A percentile compares a stretch with the other conserved stretches of the same genome.
Evolutionary conservation across 129 eudicot species (phyloP).

Genomic region (Saussurea involucrata): DNA sequence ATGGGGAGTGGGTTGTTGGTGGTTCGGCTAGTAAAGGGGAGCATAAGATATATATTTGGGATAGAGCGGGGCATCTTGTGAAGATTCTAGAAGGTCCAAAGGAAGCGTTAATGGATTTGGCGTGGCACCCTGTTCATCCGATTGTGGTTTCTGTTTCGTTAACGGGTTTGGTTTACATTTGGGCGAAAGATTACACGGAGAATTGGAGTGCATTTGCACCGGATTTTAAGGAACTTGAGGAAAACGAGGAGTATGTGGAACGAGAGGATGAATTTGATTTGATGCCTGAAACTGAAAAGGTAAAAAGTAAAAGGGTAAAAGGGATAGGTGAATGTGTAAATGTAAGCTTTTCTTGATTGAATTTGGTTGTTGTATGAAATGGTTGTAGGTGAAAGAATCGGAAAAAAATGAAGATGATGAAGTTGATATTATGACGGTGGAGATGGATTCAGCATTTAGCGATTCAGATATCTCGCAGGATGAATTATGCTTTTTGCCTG

Average conservation of each 20-base stretch:
- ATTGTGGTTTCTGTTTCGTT: conserved; percentile 86
- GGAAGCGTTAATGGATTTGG: conserved; percentile 88
- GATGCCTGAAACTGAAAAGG: conserved; percentile 80
- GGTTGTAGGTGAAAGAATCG: conserved; percentile 54
- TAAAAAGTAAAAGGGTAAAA: conserved; percentile 55
- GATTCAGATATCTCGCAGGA: conserved; percentile 91
- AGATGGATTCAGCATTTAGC: conserved; percentile 72
- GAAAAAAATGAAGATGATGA: conserved; percentile 81
- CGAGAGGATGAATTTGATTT: conserved; percentile 97
- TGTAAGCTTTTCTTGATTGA: neutral
- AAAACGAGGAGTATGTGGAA: conserved; percentile 97
- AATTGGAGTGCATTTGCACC: conserved; percentile 99
- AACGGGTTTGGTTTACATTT: conserved; percentile 83
- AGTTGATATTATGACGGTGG: conserved; percentile 68
- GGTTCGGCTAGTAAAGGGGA: conserved; percentile 99
- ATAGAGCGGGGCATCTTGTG: conserved; percentile 93
- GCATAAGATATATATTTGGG: conserved; percentile 98
- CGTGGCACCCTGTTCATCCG: conserved; percentile 98
- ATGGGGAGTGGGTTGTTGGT: conserved; percentile 98
- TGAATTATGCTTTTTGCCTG: conserved; percentile 82
- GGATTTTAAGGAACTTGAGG: conserved; percentile 97
- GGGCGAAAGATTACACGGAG: conserved; percentile 98
- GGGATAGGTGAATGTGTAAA: neutral
- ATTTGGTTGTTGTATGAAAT: neutral
- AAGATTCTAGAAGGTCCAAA: conserved; percentile 98